Conservation (phyloP, 2,329 filamentous ascomycete species). For the Neofusicoccum parvum region DNA sequence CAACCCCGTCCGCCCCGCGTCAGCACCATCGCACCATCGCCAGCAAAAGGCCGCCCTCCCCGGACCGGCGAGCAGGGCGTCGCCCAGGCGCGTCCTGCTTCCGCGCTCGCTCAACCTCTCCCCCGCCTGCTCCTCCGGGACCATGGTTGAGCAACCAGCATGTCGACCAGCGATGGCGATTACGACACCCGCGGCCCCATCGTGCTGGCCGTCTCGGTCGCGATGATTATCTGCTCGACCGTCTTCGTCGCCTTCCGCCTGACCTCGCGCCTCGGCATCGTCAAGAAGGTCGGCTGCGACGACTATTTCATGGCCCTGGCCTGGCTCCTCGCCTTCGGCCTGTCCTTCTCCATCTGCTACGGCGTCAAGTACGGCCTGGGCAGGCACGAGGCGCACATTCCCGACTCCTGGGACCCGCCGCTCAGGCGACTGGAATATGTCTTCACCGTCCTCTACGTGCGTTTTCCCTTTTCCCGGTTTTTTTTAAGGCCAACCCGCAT, state of each 20-base stretch:
- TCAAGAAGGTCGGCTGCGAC: constrained; percentile 71
- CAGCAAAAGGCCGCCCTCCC: not conserved
- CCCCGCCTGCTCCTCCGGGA: not conserved
- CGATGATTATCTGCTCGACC: constrained; percentile 69
- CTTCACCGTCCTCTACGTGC: constrained; percentile 63
- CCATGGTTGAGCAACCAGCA: constrained; percentile 21
- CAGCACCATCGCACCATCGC: no score
- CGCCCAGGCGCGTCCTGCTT: constrained; percentile 2
- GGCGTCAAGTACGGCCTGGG: constrained; percentile 68
- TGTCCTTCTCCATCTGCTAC: constrained; percentile 67
- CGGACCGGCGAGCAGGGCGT: not conserved
- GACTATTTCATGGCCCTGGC: constrained; percentile 81
- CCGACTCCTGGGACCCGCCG: constrained; percentile 47
- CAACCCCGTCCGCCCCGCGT: no score
- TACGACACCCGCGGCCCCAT: constrained; percentile 31
- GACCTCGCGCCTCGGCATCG: constrained; percentile 71
- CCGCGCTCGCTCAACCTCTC: not conserved
- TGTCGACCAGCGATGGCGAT: constrained; percentile 21
- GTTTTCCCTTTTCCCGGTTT: constrained; percentile 27
- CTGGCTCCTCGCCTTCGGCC: constrained; percentile 71
- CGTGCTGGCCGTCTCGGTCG: constrained; percentile 71
- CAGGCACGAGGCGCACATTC: constrained; percentile 65
- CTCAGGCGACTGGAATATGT: constrained; percentile 62
- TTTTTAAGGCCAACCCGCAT: constrained; percentile 18
- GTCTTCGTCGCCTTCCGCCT: constrained; percentile 76